Base-by-base conservation (phyloP, 2,329 filamentous ascomycete species). In the Ophiostoma ulmi region DNA sequence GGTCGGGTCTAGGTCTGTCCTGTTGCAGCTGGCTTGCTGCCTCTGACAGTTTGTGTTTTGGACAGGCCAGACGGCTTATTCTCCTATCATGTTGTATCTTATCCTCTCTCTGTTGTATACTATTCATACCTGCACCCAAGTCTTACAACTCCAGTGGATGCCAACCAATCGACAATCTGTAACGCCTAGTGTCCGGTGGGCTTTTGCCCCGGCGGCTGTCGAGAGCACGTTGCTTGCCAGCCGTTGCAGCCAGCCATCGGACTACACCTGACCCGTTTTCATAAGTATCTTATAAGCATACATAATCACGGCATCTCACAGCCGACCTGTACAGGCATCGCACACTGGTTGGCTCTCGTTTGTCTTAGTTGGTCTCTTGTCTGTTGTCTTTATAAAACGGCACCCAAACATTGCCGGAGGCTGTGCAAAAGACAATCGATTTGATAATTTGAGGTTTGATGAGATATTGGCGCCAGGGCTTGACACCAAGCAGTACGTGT, bases 11-110 rank as follows among this genome's bases (percentile, higher is more conserved):
- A 48, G 44, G 44, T 20, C 44, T n/a, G 44, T 48, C n/a, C 44
- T 58, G 36, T 52, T 55, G 67, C 67, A 44, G 20, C 61, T 58
- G 63, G 66, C 67, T n/a, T 38, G 63, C 70, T 61, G 61, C 61
- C 67, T 71, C 70, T 41, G 63, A 71, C 70, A 71, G 48, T 63
- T 71, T 38, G 67, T 71, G 70, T 69, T 71, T 71, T 41, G 64
- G 61, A 71, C 22, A 69, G 58, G 35, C 22, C 26, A 22, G 14
- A 22, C 20, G 10, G 11, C 1, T 52, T 52, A 41, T 58, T 58
- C 52, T 63, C 58, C 58, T 35, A 17, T 63, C 58, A 17, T 14
- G 5, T 17, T 14, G 14, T 17, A 13, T 22, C 26, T 3, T 58
- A 58, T 10, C 48, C 48, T 13, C 48, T n/a, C 20, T 26, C 48